phyloP scores from a whole-genome alignment of 2,329 filamentous ascomycete genomes.

The Paecilomyces fulvus region DNA sequence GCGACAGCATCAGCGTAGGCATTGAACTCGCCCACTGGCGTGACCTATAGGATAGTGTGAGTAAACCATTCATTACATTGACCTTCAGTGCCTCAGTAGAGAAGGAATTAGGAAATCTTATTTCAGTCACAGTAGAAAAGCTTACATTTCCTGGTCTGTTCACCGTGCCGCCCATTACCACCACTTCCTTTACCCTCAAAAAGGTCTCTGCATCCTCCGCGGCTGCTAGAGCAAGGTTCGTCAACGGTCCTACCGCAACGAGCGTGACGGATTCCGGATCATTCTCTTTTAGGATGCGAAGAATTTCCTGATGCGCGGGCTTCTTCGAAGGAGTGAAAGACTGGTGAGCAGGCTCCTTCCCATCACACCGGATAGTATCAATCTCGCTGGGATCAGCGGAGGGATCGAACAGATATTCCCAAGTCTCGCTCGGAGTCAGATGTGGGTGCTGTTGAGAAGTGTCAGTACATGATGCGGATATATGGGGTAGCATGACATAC shows the following conservation, averaged over 20 bases:
- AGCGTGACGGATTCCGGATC: constrained; percentile 81
- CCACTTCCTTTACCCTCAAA: constrained; percentile 77
- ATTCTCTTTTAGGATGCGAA: constrained; percentile 75
- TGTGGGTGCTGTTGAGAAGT: constrained; percentile 53
- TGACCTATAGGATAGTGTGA: constrained; percentile 34
- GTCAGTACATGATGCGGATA: constrained; percentile 10
- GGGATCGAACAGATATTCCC: constrained; percentile 59
- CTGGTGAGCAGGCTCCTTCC: constrained; percentile 27
- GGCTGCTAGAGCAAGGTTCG: constrained; percentile 86
- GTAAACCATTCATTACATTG: neutral
- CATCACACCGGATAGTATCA: constrained; percentile 34
- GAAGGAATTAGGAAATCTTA: constrained; percentile 25
- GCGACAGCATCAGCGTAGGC: constrained; percentile 79
- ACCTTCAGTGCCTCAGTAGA: neutral
- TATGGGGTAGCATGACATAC: constrained; percentile 20
- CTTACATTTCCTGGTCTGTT: constrained; percentile 72
- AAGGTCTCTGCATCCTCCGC: constrained; percentile 84
- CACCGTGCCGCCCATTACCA: constrained; percentile 91
- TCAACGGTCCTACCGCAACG: constrained; percentile 80
- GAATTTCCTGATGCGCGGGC: constrained; percentile 75
- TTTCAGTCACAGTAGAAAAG: neutral
- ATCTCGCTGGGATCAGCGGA: constrained; percentile 37
- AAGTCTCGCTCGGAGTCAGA: constrained; percentile 63
- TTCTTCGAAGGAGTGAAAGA: constrained; percentile 68
- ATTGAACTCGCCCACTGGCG: constrained; percentile 89